These are phyloP conservation scores for Apophysomyces sp. DNA, from an alignment of 371 early-diverging fungal species.

Conservation along the genomic window DNA sequence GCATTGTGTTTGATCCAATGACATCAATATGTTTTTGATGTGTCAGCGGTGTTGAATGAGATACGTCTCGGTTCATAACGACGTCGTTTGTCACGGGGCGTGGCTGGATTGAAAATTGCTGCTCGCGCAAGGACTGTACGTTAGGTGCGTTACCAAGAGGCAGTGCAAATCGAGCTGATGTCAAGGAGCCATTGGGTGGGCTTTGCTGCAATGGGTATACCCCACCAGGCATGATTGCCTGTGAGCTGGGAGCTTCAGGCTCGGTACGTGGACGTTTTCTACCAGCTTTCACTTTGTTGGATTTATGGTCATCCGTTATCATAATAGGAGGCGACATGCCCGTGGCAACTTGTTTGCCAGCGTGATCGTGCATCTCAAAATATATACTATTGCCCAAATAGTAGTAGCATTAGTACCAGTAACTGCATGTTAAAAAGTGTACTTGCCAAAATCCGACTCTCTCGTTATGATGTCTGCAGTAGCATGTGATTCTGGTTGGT, in stretches of 20 bases:
- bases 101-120: conserved; percentile 19
- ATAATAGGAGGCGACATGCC: conserved; percentile 91
- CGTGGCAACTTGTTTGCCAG: conserved; percentile 68
- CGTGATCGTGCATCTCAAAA: conserved; percentile 72
- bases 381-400: conserved; percentile 48
- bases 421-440: not conserved
- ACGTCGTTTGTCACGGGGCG: conserved; percentile 11
- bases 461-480: conserved; percentile 93
- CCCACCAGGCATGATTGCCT: conserved; percentile 9
- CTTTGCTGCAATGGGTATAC: conserved; percentile 1
- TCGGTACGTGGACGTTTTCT: conserved; percentile 47
- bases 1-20: not conserved
- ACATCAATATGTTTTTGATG: not conserved
- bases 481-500: conserved; percentile 94
- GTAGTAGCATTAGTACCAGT: not conserved
- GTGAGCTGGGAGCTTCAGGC: conserved; percentile 19
- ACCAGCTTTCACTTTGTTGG: conserved; percentile 65
- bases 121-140: conserved; percentile 5
- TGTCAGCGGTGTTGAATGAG: not conserved
- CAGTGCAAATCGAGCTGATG: not conserved
- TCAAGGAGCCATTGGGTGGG: not conserved
- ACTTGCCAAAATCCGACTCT: conserved; percentile 79
- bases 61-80: not conserved
- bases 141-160: not conserved
- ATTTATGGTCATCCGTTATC: conserved; percentile 97